These are phyloP conservation scores for Xylariaceae sp. DNA, from an alignment of 2,329 filamentous ascomycete species.

Conservation along the genomic window DNA sequence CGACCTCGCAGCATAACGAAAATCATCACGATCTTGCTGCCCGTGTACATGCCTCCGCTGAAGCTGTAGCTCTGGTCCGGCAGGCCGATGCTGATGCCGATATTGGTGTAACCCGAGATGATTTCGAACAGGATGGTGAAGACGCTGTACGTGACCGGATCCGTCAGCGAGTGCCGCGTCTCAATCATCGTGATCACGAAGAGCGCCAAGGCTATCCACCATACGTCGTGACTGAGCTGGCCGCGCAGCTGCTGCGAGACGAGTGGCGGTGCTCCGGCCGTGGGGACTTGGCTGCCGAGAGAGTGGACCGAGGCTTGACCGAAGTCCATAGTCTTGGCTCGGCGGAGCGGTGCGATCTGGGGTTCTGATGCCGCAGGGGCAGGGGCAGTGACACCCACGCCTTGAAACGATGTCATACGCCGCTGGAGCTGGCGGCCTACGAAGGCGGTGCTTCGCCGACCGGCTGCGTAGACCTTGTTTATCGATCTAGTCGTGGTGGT, in stretches of 20 bases:
- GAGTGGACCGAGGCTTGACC: constrained; percentile 15
- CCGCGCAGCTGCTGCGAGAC: constrained; percentile 55
- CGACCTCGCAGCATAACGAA: constrained; percentile 54
- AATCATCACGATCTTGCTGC: constrained; percentile 55
- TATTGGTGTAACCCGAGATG: constrained; percentile 54
- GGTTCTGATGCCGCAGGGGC: background rate
- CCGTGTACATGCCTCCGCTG: constrained; percentile 46
- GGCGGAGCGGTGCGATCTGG: constrained; percentile 12
- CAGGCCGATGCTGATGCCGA: constrained; percentile 56
- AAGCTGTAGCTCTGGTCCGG: constrained; percentile 52
- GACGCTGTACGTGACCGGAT: constrained; percentile 50
- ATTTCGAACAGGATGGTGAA: constrained; percentile 60
- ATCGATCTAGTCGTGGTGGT: constrained; percentile 6
- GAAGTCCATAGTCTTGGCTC: constrained; percentile 15
- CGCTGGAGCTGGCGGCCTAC: constrained; percentile 33
- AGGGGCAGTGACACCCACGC: constrained; percentile 35
- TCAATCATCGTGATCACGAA: constrained; percentile 59
- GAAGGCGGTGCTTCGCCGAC: constrained; percentile 19
- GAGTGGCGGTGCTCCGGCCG: constrained; percentile 31
- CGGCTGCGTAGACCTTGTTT: constrained; percentile 15
- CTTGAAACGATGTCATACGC: constrained; percentile 36
- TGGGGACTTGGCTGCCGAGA: constrained; percentile 9
- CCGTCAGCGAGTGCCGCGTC: constrained; percentile 45
- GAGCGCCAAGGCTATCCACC: constrained; percentile 59
- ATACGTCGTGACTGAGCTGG: constrained; percentile 63